phyloP scores from a whole-genome alignment of 1,284 basidiomycete species.

The Boletus semigastroideus region DNA sequence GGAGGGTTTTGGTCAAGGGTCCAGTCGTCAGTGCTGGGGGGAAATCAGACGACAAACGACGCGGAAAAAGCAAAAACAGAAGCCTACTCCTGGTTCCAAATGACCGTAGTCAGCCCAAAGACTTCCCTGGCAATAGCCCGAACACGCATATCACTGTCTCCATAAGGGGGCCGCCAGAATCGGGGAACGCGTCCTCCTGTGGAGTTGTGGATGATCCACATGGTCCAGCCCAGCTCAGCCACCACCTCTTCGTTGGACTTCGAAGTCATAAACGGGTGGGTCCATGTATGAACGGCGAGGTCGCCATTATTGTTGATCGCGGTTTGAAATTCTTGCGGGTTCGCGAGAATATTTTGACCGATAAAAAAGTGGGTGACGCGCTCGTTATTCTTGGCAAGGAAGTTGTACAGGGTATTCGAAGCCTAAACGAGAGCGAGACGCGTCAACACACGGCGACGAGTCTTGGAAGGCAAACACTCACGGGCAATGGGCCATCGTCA shows the following conservation, averaged over 20 bases:
- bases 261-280: constrained; percentile 81
- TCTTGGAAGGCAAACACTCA: constrained; percentile 39
- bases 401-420: constrained; percentile 45
- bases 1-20: constrained; percentile 41
- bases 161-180: constrained; percentile 79
- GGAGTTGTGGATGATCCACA: constrained; percentile 79
- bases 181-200: constrained; percentile 72
- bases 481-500: constrained; percentile 77
- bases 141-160: constrained; percentile 74
- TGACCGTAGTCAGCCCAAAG: constrained; percentile 65
- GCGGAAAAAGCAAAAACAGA: background rate
- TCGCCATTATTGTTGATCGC: constrained; percentile 58
- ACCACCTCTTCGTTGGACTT: constrained; percentile 68
- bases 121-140: constrained; percentile 71
- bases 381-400: constrained; percentile 59
- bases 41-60: constrained; percentile 5
- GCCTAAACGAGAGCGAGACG: constrained; percentile 13
- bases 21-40: constrained; percentile 67
- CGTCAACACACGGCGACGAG: constrained; percentile 28
- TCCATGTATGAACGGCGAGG: constrained; percentile 80
- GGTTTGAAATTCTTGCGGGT: constrained; percentile 53
- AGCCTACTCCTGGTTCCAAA: constrained; percentile 80
- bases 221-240: constrained; percentile 82
- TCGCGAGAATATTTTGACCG: constrained; percentile 64
- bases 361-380: constrained; percentile 83